phyloP scores from a whole-genome alignment of 257 asterid species.

The Fraxinus pennsylvanica region DNA sequence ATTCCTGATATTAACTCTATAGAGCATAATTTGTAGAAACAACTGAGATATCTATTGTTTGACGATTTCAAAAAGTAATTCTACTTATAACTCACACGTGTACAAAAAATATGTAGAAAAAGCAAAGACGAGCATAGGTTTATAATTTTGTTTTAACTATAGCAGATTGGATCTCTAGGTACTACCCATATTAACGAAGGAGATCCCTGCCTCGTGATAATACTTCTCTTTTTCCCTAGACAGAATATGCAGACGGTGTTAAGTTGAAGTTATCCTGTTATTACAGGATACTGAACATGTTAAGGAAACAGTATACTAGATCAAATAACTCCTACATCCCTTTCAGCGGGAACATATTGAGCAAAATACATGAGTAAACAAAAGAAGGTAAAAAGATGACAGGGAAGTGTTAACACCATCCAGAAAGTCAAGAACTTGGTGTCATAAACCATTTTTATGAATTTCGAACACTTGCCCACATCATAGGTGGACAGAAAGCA shows the following conservation, averaged over 20 bases:
- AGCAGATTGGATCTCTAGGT: background rate
- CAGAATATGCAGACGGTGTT: background rate
- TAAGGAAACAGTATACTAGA: background rate
- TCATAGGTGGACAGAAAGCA: background rate
- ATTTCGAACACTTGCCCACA: background rate
- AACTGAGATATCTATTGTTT: background rate
- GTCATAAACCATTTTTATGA: too few relatives aligned
- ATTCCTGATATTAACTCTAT: conserved; percentile 12
- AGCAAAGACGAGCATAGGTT: background rate
- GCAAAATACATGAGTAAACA: background rate
- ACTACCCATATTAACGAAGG: conserved; percentile 1
- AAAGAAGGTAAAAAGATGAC: background rate
- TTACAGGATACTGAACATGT: background rate
- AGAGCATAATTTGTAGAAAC: background rate
- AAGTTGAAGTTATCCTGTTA: background rate
- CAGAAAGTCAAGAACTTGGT: background rate
- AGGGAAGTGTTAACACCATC: background rate
- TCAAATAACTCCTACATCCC: conserved; percentile 11
- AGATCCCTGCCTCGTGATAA: background rate
- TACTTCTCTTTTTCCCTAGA: background rate
- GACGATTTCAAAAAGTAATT: background rate
- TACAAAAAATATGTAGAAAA: too few relatives aligned
- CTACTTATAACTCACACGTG: background rate
- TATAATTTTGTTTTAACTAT: background rate
- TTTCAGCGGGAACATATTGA: background rate